Base-by-base conservation (phyloP, 2,329 filamentous ascomycete genomes). In the Pseudopyricularia javanii region DNA sequence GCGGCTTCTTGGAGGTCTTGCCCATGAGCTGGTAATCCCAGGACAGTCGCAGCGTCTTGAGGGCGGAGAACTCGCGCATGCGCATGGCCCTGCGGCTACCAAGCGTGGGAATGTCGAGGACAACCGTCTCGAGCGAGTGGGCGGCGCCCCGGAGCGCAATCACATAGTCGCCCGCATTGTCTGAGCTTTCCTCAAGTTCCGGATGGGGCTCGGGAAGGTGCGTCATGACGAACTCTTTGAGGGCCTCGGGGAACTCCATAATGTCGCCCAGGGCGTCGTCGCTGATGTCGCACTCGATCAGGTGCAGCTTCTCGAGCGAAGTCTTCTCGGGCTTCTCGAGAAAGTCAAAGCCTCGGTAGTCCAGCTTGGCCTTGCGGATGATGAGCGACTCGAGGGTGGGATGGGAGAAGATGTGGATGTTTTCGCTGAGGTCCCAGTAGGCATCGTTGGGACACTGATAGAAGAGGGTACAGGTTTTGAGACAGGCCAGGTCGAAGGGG, bases 401-500 rank as follows among this genome's bases (percentile, higher is more conserved):
- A 49, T 76, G 73, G 3, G 70, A 65, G 54, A 76, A 76, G 50
- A 76, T 73, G 62, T 76, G 71, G 48, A 76, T 75, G 57, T 74
- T 76, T 55, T 74, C 72, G 54, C 70, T 72, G 37, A 76, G 64
- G 57, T 76, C 72, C 73, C 73, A 76, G 59, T 75, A 76, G 9
- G 63, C 63, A 50, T 69, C 64, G 51, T 70, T 64, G 14, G 67
- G 64, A 56, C 64, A 64, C 58, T 75, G 71, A 57, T 75, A 76
- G 61, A 70, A 75, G 33, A 76, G 61, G 2, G 66, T 69, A 63
- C 73, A 75, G 3, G 66, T 64, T 57, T 69, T 70, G 24, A 76
- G 64, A 55, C 69, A 74, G 47, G 73, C 71, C 50, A 76, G 61
- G 61, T 75, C 73, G 55, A 76, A 76, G 1, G 73, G 73, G 1